Conservation (phyloP, 1,284 basidiomycete species). For the Microbotryum scabiosae region DNA sequence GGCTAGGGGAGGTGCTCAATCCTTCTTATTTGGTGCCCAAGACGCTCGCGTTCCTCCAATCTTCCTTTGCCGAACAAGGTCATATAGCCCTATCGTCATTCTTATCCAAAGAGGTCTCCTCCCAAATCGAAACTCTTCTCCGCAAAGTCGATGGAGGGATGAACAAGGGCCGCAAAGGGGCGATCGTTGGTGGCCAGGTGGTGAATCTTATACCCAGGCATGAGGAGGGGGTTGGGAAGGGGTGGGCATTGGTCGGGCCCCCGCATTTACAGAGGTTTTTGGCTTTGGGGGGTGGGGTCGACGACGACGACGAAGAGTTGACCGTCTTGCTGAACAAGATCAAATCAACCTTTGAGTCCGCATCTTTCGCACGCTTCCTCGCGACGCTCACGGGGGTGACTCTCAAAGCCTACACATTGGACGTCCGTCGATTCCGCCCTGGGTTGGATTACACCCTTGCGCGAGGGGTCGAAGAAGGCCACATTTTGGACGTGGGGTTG, state of each 20-base stretch:
- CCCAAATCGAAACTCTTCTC: slow-evolving; percentile 50
- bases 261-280: slow-evolving; percentile 92
- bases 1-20: slow-evolving; percentile 61
- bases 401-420: slow-evolving; percentile 61
- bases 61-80: slow-evolving; percentile 79
- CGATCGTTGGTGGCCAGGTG: slow-evolving; percentile 7
- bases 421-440: slow-evolving; percentile 80
- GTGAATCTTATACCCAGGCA: slow-evolving; percentile 54
- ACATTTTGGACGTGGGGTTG: slow-evolving; percentile 80
- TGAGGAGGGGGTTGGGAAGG: slow-evolving; percentile 43
- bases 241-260: slow-evolving; percentile 73
- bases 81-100: slow-evolving; percentile 84
- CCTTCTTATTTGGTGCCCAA: slow-evolving; percentile 78
- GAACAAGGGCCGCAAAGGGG: slow-evolving; percentile 4
- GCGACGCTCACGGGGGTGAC: slow-evolving; percentile 68
- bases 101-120: slow-evolving; percentile 57
- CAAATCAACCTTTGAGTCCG: slow-evolving; percentile 60
- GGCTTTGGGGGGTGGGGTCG: slow-evolving; percentile 43
- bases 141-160: slow-evolving; percentile 10
- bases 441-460: slow-evolving; percentile 94
- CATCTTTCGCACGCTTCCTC: slow-evolving; percentile 85
- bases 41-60: slow-evolving; percentile 69
- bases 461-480: slow-evolving; percentile 59
- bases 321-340: slow-evolving; percentile 48
- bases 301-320: slow-evolving; percentile 37